A percentile compares a stretch with the other conserved stretches of the same genome.
Evolutionary conservation across 768 basidiomycete species (phyloP).

Genomic region (Pleurotus tuber-regium): DNA sequence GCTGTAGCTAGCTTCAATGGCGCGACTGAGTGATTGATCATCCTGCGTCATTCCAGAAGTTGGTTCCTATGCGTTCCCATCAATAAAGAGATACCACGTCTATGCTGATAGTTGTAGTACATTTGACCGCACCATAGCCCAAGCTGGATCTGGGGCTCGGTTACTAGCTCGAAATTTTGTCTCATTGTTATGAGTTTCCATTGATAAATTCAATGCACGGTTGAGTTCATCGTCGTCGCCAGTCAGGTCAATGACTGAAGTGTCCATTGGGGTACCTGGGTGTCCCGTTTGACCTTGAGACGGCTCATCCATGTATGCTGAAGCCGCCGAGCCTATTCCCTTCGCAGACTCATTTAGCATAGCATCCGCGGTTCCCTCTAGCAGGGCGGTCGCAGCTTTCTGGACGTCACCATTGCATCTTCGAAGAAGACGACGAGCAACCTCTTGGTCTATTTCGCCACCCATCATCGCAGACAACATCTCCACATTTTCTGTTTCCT

Average conservation of each 20-base stretch:
- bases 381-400: conserved; percentile 52
- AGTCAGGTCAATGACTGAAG: conserved; percentile 59
- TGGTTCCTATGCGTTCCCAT: conserved; percentile 26
- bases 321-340: conserved; percentile 15
- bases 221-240: conserved; percentile 47
- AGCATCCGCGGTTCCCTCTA: conserved; percentile 32
- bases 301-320: conserved; percentile 15
- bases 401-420: conserved; percentile 59
- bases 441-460: conserved; percentile 37
- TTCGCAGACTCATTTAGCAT: conserved; percentile 26
- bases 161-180: conserved; percentile 57
- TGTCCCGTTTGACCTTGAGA: conserved; percentile 20
- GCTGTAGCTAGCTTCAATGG: conserved; percentile 54
- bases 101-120: conserved; percentile 31
- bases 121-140: conserved; percentile 70
- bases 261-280: conserved; percentile 20
- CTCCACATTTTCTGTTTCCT: conserved; percentile 24
- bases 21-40: conserved; percentile 63
- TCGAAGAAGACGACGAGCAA: conserved; percentile 53
- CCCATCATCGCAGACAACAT: conserved; percentile 32
- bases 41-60: conserved; percentile 42
- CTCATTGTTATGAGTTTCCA: conserved; percentile 37
- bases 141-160: conserved; percentile 60
- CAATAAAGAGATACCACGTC: neutral
- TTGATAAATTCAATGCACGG: conserved; percentile 52